Evolutionary conservation across 2,329 filamentous ascomycete genomes (phyloP), one percentile per base, ranked within the genome.

Genomic region (Teratosphaeria viscida): DNA sequence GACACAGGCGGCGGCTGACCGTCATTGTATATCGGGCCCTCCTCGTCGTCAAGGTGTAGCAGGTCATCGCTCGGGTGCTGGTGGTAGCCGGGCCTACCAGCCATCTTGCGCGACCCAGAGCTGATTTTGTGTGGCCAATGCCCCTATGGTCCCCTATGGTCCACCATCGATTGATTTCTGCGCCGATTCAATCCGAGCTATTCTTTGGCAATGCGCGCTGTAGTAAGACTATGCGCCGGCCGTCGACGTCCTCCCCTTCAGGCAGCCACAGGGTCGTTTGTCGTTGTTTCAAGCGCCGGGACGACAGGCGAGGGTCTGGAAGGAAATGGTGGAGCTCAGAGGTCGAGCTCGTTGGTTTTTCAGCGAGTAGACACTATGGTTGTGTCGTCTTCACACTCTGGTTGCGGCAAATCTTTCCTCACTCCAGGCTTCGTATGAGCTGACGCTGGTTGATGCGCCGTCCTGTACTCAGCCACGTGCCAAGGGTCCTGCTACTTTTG

Each of bases 1-100:
- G 87, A 87, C 62, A 89, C 78, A n/a, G 87, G 84, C 56, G 91
- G 87, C 60, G 85, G 84, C 73, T 91, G 87, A 63, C 90, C 90
- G 65, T 81, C 82, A 72, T 82, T 84, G 75, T 96, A 95, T 61
- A 81, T 73, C 57, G 87, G 85, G 66, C 86, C 81, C 61, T 71
- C 63, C 70, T 87, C 65, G 71, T 87, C 85, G 73, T 91, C 88
- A 72, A 92, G 84, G 61, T 66, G 64, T 60, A 92, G 80, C 62
- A 90, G 81, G 67, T 78, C 73, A 57, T 74, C 65, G 68, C 70
- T 74, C 63, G 72, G 71, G 56, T 66, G 72, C 70, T 75, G 73
- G 72, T 76, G 72, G 73, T 74, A 75, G 72, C 77, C 78, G 70
- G 80, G 81, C 77, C 82, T 79, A 72, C 80, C 80, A 72, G 77